Base-by-base conservation (phyloP, 768 basidiomycete species). In the Tricholoma bakamatsutake region DNA sequence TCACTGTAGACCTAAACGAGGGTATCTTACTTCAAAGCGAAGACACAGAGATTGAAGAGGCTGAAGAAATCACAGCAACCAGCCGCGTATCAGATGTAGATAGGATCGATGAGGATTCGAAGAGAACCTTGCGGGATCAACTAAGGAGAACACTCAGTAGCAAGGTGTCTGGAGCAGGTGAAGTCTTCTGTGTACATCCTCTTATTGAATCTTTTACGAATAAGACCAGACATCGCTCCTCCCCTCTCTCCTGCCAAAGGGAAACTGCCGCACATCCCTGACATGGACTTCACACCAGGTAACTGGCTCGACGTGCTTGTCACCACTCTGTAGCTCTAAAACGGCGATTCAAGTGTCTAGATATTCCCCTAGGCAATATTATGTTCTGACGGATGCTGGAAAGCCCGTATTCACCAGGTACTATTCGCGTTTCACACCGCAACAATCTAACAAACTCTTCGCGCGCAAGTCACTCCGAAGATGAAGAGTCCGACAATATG, bases 401-500 rank as follows among this genome's bases (percentile, higher is more conserved):
- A 98, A 99, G 70, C 95, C 95, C n/a, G 94, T 99, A 10, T 99
- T 90, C 65, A 78, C 84, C 42, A 92, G 90, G 94, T 90, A 68
- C 57, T 75, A 61, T 46, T 51, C 35, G 27, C 42, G n/a, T 27
- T 7, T 21, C 12, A 21, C 31, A 10, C 18, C 58, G 12, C 33
- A 49, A 24, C 30, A 48, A 10, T 24, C 58, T 56, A 4, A 45
- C 43, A 31, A n/a, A 18, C 21, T 31, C 49, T 34, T 24, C 27
- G 30, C 27, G 7, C 13, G n/a, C 39, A 54, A 84, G 82, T 64
- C 79, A 77, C 40, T 75, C 83, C 46, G 76, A 76, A 45, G 76
- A 74, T 45, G 80, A 80, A 53, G 82, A 85, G 50, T 71, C 77
- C 15, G 87, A 90, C 55, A 79, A 81, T 57, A 77, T 87, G 52